Evolutionary conservation across 1,284 basidiomycete genomes (phyloP), one percentile per base, ranked within the genome.

Genomic region (Leccinum variabile): DNA sequence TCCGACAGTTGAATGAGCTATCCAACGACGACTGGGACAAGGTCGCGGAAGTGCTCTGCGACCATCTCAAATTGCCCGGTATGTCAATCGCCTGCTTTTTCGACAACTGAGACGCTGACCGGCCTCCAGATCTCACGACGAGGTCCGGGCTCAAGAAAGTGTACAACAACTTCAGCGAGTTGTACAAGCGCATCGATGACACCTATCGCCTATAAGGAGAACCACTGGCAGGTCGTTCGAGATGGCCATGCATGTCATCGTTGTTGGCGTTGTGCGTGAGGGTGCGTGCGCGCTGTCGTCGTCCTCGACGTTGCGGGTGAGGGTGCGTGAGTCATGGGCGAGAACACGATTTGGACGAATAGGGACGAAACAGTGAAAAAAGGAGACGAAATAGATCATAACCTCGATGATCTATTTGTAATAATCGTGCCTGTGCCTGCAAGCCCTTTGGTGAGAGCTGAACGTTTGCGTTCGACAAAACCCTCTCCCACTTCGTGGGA

Each of bases 111-210:
- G 39, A 41, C 13, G 3, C 33, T 46, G 16, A 28, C 57, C 59
- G 32, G 5, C 54, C n/a, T 32, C 30, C 64, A 87, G 86, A 87
- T 67, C 72, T 88, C 8, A 75, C 76, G 3, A 82, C 77, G 7
- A 79, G 84, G 35, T 80, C 79, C 65, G 86, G 85, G 3, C 70
- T 89, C 62, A 87, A 86, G 73, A 84, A 83, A 63, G 77, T 86
- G 9, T 84, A 87, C 66, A 72, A 75, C 18, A 78, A 83, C 63
- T 87, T 88, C 67, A 76, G 78, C 25, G 70, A 74, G 3, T 80
- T 86, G 30, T 82, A 80, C 65, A 70, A 73, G 46, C 79, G 77
- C 25, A 76, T 87, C 14, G 80, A 86, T 18, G 71, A 71, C 13
- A 71, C 76, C 0, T 83, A 81, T 73, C 22, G 74, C 70, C 25